Conservation (phyloP, 163 green algal species). For the Prototheca stagnorum region DNA sequence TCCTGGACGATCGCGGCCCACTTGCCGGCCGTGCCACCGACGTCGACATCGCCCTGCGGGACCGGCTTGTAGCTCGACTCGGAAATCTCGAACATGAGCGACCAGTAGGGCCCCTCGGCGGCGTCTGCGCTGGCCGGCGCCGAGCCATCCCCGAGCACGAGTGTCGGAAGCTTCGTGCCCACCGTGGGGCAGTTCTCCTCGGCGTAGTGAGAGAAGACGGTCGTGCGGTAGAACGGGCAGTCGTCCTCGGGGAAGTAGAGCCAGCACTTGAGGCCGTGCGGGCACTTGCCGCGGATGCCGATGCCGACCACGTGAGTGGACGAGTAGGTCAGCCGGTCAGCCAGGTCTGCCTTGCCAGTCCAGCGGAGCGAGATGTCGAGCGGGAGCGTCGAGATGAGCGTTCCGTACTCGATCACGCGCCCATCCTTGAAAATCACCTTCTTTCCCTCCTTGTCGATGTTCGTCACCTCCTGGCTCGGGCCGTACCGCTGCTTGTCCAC, state of each 20-base stretch:
- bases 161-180: slow-evolving; percentile 42
- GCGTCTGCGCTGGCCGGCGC: slow-evolving; percentile 3
- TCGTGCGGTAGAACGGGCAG: slow-evolving; percentile 74
- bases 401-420: slow-evolving; percentile 47
- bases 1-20: slow-evolving; percentile 55
- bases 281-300: slow-evolving; percentile 57
- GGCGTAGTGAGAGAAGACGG: slow-evolving; percentile 80
- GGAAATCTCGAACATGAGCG: slow-evolving; percentile 76
- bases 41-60: slow-evolving; percentile 21
- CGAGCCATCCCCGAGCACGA: slow-evolving; percentile 47
- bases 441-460: slow-evolving; percentile 59
- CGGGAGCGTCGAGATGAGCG: slow-evolving; percentile 63
- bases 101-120: slow-evolving; percentile 59
- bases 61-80: slow-evolving; percentile 66
- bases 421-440: slow-evolving; percentile 40
- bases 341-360: slow-evolving; percentile 49
- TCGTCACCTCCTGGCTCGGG: slow-evolving; percentile 15
- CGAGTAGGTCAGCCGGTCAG: slow-evolving; percentile 54
- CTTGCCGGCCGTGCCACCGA: slow-evolving; percentile 12
- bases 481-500: slow-evolving; percentile 40
- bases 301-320: slow-evolving; percentile 76
- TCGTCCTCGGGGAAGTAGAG: slow-evolving; percentile 80
- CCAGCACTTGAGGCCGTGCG: slow-evolving; percentile 80
- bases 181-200: slow-evolving; percentile 55
- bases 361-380: slow-evolving; percentile 64